These are phyloP conservation scores for Amanita exitialis DNA, from an alignment of 768 basidiomycete species.

Conservation along the genomic window DNA sequence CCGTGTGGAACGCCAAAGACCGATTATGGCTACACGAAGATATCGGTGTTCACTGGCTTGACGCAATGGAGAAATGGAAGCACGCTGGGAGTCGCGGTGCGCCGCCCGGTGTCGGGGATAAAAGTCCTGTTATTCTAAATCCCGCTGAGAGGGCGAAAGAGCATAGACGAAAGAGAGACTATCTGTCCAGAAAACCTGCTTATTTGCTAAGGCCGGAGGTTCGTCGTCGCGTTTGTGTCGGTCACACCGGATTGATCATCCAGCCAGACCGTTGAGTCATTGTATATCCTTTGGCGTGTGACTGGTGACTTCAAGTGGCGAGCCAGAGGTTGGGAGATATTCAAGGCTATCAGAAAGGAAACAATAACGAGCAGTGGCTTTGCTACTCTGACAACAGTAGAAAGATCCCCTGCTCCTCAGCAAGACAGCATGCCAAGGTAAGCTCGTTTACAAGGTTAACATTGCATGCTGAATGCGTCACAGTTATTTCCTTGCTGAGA, in stretches of 20 bases:
- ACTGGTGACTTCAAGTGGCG: constrained; percentile 66
- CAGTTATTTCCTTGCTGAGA: constrained; percentile 39
- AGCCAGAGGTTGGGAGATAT: constrained; percentile 61
- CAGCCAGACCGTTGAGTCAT: constrained; percentile 56
- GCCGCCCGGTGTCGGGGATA: constrained; percentile 44
- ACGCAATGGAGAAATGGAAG: constrained; percentile 39
- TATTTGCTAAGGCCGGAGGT: constrained; percentile 72
- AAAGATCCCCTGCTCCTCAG: constrained; percentile 25
- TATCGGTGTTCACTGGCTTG: constrained; percentile 32
- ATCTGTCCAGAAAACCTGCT: constrained; percentile 28
- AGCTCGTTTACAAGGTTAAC: background rate
- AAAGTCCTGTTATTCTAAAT: constrained; percentile 26
- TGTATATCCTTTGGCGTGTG: constrained; percentile 62
- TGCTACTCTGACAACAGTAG: constrained; percentile 43
- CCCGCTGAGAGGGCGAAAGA: constrained; percentile 9
- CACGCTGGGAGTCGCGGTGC: constrained; percentile 30
- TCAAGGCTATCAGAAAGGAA: constrained; percentile 52
- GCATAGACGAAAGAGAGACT: constrained; percentile 37
- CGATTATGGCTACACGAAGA: constrained; percentile 13
- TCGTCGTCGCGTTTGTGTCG: background rate
- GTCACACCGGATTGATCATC: background rate
- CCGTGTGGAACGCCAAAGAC: constrained; percentile 10
- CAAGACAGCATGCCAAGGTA: constrained; percentile 70
- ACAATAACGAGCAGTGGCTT: constrained; percentile 55
- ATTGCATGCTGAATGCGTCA: constrained; percentile 1